Base-by-base conservation (phyloP, 2,329 filamentous ascomycete species). In the Kalaharituber pfeilii region DNA sequence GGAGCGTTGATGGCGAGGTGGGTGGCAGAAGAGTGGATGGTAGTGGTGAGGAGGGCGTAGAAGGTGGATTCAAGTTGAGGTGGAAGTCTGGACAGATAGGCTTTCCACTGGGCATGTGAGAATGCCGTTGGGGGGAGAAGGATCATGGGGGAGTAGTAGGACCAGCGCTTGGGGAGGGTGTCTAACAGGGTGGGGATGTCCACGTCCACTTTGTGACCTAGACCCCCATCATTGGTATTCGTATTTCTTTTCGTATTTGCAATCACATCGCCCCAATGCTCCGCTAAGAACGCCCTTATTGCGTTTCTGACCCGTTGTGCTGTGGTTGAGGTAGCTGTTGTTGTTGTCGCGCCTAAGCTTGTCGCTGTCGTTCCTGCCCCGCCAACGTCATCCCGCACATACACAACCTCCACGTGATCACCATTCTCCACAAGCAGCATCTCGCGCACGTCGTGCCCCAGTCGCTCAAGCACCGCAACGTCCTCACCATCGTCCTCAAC, bases 121-220 rank as follows among this genome's bases (percentile, higher is more conserved):
- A 77, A 70, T 5, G 73, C 68, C 57, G 72, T 70, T 22, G 69
- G 59, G 0, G 76, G 73, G 1, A 81, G 69, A 6, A 81, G 72
- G 5, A 81, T 70, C 61, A 81, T 70, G 2, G 75, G 73, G 5
- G 70, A 70, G 65, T 81, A 80, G 44, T 78, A 64, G 2, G 73
- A 75, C 66, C 76, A 80, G 3, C 51, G 49, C 24, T 28, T 44
- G 9, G 15, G 44, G 18, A 25, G 7, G 45, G 26, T n/a, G 39
- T 13, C 15, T 13, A 39, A 15, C 33, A 39, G 33, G 33, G 20
- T 39, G 13, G 33, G 13, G 33, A 13, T 39, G 4, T 39, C 33
- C 15, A 39, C 33, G 33, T 39, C 33, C 15, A 18, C 20, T 5
- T 5, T 18, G 8, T 4, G 5, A 6, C 3, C 33, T 18, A 4